Percentiles rank a stretch among this genome's conserved stretches.
phyloP scores from a whole-genome alignment of 139 green algal genomes.

The Zygnema cylindricum region DNA sequence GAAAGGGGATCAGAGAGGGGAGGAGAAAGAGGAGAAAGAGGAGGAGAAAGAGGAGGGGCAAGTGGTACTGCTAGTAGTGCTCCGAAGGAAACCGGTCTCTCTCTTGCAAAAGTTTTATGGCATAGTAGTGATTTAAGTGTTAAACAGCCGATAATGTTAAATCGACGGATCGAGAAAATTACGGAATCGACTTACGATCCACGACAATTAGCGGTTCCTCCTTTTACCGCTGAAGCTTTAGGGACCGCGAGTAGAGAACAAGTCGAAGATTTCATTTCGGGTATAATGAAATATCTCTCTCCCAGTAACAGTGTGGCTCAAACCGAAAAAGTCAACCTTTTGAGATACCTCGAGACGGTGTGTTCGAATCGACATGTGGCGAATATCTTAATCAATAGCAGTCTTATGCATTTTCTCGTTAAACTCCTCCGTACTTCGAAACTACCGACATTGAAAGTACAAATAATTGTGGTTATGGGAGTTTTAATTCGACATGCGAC shows the following conservation, averaged over 20 bases:
- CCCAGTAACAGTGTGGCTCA: background rate
- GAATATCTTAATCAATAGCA: constrained; percentile 88
- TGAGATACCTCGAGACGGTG: constrained; percentile 91
- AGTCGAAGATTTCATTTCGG: constrained; percentile 3
- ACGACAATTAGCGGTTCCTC: constrained; percentile 73
- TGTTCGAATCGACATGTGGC: constrained; percentile 76
- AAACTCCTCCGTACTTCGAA: constrained; percentile 65
- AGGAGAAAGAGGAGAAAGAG: background rate
- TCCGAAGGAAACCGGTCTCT: constrained; percentile 10
- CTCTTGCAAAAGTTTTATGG: constrained; percentile 73
- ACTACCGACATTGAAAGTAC: constrained; percentile 71
- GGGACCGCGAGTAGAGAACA: background rate
- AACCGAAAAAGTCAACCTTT: constrained; percentile 80
- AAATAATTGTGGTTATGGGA: constrained; percentile 69
- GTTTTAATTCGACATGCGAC: constrained; percentile 90
- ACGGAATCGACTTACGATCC: constrained; percentile 76
- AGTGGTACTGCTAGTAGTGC: background rate
- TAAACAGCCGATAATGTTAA: constrained; percentile 87
- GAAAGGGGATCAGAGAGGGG: background rate
- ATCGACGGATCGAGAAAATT: constrained; percentile 83
- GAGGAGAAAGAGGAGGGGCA: too few relatives aligned
- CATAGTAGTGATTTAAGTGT: constrained; percentile 81
- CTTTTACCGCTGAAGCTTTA: constrained; percentile 61
- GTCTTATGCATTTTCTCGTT: constrained; percentile 79
- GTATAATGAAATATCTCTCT: background rate